Evolutionary conservation across 2,329 filamentous ascomycete species (phyloP), one percentile per base, ranked within the genome.

Genomic region (Claviceps sp.): DNA sequence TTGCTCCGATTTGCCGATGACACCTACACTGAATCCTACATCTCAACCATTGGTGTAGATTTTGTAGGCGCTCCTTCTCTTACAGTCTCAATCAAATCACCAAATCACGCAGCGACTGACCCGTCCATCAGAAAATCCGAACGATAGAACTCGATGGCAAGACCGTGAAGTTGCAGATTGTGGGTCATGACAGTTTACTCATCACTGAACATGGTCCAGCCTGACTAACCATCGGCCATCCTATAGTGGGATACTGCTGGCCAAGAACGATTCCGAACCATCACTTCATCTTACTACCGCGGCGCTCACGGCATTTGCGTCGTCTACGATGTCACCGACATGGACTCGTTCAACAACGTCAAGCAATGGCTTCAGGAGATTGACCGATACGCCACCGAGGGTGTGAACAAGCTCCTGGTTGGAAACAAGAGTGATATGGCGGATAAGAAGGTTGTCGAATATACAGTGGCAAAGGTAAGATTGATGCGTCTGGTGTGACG

Each of bases 361-460:
- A 97, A 98, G 86, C 93, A 98, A 79, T 98, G 93, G 93, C 82
- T 98, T 56, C 93, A 98, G 73, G 93, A 98, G 77, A 98, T 98
- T 64, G 93, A 98, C 77, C 85, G 93, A 70, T 97, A 98, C 66
- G 93, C 93, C 62, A 98, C 93, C 61, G 93, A 98, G 75, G 93
- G 93, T 59, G 93, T 98, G 67, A 98, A 98, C 83, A 98, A 98
- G 81, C 80, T 98, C 60, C 83, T 98, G 56, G 91, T 98, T 57
- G 93, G 93, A 67, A 98, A 98, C 86, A 98, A 98, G 86, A 95
- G 89, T 74, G 93, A 98, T 86, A 97, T 98, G 89, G 83, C 91
- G 54, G 93, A 98, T 76, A 98, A 98, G 86, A 98, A 97, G 79
- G 93, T 97, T 42, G 93, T 98, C 56, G 93, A 98, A 72, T 98